Conservation (phyloP, 768 basidiomycete species). For the Cytidiella melzeri region DNA sequence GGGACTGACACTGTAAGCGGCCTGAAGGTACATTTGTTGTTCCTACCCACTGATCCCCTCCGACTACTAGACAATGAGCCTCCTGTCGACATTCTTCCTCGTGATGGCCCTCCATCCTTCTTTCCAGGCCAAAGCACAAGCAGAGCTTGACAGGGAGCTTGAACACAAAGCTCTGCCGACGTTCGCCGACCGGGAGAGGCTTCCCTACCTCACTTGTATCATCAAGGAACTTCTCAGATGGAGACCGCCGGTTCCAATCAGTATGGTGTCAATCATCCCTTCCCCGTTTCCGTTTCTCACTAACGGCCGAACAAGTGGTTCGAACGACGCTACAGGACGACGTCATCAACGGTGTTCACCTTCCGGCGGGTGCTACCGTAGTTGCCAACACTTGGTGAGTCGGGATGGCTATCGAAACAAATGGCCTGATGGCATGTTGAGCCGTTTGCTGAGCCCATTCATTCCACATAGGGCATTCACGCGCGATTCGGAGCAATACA, state of each 20-base stretch:
- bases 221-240: constrained; percentile 20
- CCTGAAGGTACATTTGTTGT: no score
- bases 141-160: neutral
- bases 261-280: neutral
- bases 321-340: no score
- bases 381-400: constrained; percentile 12
- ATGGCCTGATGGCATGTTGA: neutral
- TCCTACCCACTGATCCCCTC: no score
- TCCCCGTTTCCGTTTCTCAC: neutral
- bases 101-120: constrained; percentile 23
- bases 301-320: neutral
- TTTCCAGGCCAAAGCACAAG: constrained; percentile 9
- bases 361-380: constrained; percentile 23
- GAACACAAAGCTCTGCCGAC: constrained; percentile 8
- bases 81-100: constrained; percentile 19
- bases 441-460: neutral
- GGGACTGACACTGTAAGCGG: neutral
- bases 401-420: no score
- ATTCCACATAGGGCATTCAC: constrained; percentile 15
- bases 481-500: constrained; percentile 15
- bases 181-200: constrained; percentile 9
- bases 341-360: constrained; percentile 21
- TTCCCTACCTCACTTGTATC: constrained; percentile 21
- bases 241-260: constrained; percentile 13
- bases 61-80: no score